Conservation (phyloP, 2,329 filamentous ascomycete species). For the Penicillium sp. region DNA sequence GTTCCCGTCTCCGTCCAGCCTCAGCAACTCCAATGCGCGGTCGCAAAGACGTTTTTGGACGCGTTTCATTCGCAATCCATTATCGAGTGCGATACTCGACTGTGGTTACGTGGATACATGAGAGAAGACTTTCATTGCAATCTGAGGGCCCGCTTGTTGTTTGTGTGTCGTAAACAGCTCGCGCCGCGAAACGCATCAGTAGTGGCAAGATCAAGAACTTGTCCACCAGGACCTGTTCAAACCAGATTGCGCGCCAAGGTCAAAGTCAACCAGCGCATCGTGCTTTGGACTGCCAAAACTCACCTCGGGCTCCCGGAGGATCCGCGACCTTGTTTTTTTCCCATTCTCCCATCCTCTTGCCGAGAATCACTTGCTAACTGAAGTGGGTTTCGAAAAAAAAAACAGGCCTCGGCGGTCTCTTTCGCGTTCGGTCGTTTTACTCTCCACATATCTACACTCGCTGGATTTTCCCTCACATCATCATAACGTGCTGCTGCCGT, state of each 20-base stretch:
- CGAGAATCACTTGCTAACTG: too few relatives aligned
- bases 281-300: not conserved
- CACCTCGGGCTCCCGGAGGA: not conserved
- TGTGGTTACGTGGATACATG: too few relatives aligned
- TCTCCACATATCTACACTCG: not conserved
- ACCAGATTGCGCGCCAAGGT: too few relatives aligned
- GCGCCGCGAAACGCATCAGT: not conserved
- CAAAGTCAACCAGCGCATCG: not conserved
- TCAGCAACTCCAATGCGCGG: slow-evolving; percentile 2
- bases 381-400: not conserved
- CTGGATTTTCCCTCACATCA: not conserved
- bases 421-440: not conserved
- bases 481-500: slow-evolving; percentile 11
- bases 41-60: slow-evolving; percentile 1
- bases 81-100: too few relatives aligned
- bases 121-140: too few relatives aligned
- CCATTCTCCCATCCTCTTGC: too few relatives aligned
- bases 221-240: too few relatives aligned
- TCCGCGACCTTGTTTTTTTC: not conserved
- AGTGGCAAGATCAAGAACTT: not conserved
- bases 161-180: not conserved
- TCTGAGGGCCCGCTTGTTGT: not conserved
- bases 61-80: not conserved
- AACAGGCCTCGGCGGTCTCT: not conserved
- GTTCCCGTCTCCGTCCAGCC: slow-evolving; percentile 10